These are phyloP conservation scores for Zarea fungicola DNA, from an alignment of 2,329 filamentous ascomycete genomes.

Conservation along the genomic window DNA sequence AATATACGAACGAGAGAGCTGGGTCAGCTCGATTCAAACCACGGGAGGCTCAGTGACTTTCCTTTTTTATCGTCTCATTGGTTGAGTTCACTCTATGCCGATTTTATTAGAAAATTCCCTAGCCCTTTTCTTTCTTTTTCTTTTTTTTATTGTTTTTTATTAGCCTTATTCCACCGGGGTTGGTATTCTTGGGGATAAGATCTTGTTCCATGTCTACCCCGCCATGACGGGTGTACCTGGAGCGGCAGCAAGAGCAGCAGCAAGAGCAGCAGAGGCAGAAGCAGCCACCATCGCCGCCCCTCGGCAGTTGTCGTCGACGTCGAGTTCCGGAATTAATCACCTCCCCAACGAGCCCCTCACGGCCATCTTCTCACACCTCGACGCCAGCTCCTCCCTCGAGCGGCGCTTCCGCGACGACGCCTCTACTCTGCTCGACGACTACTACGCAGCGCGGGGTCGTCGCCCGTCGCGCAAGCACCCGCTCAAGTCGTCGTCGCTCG, in stretches of 20 bases:
- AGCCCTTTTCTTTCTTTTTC: no score
- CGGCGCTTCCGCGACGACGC: constrained; percentile 39
- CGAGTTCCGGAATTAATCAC: constrained; percentile 21
- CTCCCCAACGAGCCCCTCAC: constrained; percentile 59
- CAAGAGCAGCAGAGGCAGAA: not conserved
- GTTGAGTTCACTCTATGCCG: no score
- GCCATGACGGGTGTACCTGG: constrained; percentile 1
- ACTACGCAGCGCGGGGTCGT: constrained; percentile 26
- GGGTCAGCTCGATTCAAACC: no score
- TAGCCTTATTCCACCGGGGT: no score
- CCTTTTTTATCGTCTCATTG: no score
- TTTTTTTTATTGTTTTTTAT: no score
- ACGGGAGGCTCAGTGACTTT: no score
- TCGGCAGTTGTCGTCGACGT: not conserved
- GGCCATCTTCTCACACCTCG: constrained; percentile 52
- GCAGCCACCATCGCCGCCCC: not conserved
- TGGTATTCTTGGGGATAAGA: no score
- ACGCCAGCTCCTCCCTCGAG: constrained; percentile 43
- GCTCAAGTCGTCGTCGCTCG: constrained; percentile 53
- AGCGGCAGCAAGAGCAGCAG: no score
- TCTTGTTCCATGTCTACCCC: not conserved
- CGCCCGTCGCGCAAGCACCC: constrained; percentile 12
- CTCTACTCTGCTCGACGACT: constrained; percentile 40
- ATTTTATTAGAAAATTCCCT: no score
- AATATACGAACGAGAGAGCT: no score